phyloP scores from a whole-genome alignment of 106 monocot species.

The Dendrobium chrysotoxum region DNA sequence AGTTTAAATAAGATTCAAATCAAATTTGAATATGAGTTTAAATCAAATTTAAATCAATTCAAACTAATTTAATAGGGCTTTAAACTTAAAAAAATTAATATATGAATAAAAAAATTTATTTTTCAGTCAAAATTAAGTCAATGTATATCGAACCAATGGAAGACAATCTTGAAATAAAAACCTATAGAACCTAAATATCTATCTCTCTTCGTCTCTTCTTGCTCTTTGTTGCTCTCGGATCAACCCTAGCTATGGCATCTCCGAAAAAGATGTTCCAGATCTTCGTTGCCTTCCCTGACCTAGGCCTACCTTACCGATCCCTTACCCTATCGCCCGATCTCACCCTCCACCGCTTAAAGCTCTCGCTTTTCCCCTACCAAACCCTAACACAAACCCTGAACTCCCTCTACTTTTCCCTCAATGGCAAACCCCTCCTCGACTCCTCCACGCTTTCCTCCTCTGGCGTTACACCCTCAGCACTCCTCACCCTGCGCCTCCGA shows the following conservation, averaged over 20 bases:
- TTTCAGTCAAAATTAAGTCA: too few species aligned
- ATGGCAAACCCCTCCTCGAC: conserved; percentile 46
- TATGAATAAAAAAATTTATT: too few species aligned
- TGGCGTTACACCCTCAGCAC: conserved; percentile 21
- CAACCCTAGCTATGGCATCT: conserved; percentile 9
- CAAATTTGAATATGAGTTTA: too few species aligned
- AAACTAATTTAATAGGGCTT: too few species aligned
- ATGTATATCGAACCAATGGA: too few species aligned
- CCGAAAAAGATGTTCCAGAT: conserved; percentile 17
- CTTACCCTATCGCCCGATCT: conserved; percentile 27
- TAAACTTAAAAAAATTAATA: too few species aligned
- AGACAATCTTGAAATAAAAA: too few species aligned
- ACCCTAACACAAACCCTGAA: conserved; percentile 30
- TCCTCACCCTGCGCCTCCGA: conserved; percentile 50
- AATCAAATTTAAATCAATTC: too few species aligned
- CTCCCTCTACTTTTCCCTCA: conserved; percentile 60
- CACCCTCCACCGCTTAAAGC: conserved; percentile 34
- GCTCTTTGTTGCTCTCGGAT: background rate
- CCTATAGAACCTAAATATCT: too few species aligned
- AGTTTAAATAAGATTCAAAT: too few species aligned
- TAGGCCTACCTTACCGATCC: conserved; percentile 34
- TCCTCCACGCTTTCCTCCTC: conserved; percentile 28
- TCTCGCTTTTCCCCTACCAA: conserved; percentile 20
- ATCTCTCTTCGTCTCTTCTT: background rate
- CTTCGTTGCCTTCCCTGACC: conserved; percentile 43